Evolutionary conservation across 139 green algal species (phyloP), one percentile per base, ranked within the genome.

Genomic region (Chlamydomonas schloesseri): DNA sequence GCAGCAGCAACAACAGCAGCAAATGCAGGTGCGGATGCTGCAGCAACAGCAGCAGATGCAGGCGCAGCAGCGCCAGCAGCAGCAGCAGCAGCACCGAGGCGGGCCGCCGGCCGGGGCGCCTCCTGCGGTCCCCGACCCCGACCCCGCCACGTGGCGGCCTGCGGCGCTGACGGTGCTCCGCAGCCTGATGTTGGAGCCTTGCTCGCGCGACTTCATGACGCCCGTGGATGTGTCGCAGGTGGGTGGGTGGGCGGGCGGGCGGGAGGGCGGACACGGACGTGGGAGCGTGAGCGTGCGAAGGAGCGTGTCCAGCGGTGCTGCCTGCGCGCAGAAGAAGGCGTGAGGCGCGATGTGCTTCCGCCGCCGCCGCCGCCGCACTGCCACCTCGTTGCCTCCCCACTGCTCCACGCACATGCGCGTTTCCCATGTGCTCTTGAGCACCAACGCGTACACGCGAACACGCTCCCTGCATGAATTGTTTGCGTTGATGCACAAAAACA

Each of bases 111-210:
- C 42, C 8, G n/a, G n/a, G n/a, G 42, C 42, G 6, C 42, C 42
- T 5, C 6, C 42, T 5, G 42, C 6, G 42, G 68, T 50, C 6
- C 17, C 28, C 58, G 58, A 36, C 28, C 20, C 0, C 8, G 75
- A 82, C 20, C 58, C 75, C 33, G 36, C 28, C 2, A 60, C 36
- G 21, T 82, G 75, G 75, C 75, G 75, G 21, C 75, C 75, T 2
- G 33, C 75, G 4, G 75, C 75, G 17, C 58, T 82, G 34, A 72
- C 75, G 18, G 36, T 82, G 23, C 75, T 82, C 4, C 75, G 75
- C 36, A 72, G 33, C 4, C 21, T 82, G 58, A 34, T 82, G 75
- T 21, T 71, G 55, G 75, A 82, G 58, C 75, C 75, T 11, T 58
- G 34, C 9, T 58, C 75, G 6, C 34, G 57, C 34, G 75, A 71